These are phyloP conservation scores for Rubroboletus pulcherrimus DNA, from an alignment of 768 basidiomycete species.

Conservation along the genomic window DNA sequence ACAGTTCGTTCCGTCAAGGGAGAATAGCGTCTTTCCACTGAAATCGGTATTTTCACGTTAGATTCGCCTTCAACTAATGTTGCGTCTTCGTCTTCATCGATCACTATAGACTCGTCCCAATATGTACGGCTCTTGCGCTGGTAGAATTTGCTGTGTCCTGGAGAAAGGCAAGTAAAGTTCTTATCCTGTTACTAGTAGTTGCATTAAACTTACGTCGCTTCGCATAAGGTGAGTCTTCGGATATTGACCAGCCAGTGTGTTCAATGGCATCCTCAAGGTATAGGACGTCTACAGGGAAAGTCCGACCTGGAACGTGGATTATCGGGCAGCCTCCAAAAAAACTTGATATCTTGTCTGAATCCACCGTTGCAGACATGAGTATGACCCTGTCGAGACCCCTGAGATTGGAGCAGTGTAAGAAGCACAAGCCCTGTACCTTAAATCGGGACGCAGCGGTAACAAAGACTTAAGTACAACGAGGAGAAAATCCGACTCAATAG, in stretches of 20 bases:
- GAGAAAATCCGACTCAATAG: constrained; percentile 96
- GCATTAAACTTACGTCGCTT: constrained; percentile 50
- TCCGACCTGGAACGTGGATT: constrained; percentile 87
- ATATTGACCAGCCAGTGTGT: constrained; percentile 70
- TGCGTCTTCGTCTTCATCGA: constrained; percentile 67
- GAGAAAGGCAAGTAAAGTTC: neutral
- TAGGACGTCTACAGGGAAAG: constrained; percentile 83
- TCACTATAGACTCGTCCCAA: constrained; percentile 72
- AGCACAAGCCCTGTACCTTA: constrained; percentile 58
- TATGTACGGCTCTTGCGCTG: constrained; percentile 60
- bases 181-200: neutral
- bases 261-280: constrained; percentile 93
- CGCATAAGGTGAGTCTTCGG: constrained; percentile 79
- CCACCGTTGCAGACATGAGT: constrained; percentile 95
- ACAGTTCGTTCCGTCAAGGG: constrained; percentile 68
- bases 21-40: constrained; percentile 80
- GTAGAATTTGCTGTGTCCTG: constrained; percentile 63
- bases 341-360: constrained; percentile 82
- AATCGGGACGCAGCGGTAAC: constrained; percentile 66
- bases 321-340: constrained; percentile 88
- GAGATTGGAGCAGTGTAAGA: neutral
- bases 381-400: constrained; percentile 56
- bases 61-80: constrained; percentile 19
- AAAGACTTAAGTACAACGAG: constrained; percentile 89
- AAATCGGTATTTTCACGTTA: constrained; percentile 33